Conservation (phyloP, 345 rosid species). For the Salix brachista region DNA sequence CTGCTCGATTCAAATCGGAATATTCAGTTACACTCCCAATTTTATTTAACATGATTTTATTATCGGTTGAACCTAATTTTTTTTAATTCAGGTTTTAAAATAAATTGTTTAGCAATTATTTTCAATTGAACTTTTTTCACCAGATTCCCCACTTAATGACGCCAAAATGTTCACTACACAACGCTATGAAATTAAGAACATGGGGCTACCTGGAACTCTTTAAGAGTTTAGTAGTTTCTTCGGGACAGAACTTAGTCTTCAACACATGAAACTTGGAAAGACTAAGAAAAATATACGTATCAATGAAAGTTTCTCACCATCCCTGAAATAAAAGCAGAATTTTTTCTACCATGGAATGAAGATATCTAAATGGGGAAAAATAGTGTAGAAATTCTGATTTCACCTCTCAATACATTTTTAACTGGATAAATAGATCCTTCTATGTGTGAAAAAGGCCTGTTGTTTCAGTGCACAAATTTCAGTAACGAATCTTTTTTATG, state of each 20-base stretch:
- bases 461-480: neutral
- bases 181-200: neutral
- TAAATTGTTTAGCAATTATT: too few species aligned
- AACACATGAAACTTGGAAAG: neutral
- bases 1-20: too few species aligned
- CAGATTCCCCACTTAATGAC: neutral
- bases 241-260: neutral
- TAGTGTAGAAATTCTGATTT: conserved; percentile 8
- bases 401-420: conserved; percentile 11
- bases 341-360: conserved; percentile 2
- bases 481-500: neutral
- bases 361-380: neutral
- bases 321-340: neutral
- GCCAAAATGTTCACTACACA: neutral
- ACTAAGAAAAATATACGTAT: conserved; percentile 5
- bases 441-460: neutral
- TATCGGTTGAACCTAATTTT: too few species aligned
- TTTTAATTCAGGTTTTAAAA: too few species aligned
- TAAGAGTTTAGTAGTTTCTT: neutral
- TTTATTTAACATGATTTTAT: too few species aligned
- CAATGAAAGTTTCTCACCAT: conserved; percentile 8
- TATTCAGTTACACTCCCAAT: too few species aligned
- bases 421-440: neutral
- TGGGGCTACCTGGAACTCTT: neutral
- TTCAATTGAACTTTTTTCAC: too few species aligned